These are phyloP conservation scores for Rhodotorula sp. DNA, from an alignment of 1,284 basidiomycete genomes.

Conservation along the genomic window DNA sequence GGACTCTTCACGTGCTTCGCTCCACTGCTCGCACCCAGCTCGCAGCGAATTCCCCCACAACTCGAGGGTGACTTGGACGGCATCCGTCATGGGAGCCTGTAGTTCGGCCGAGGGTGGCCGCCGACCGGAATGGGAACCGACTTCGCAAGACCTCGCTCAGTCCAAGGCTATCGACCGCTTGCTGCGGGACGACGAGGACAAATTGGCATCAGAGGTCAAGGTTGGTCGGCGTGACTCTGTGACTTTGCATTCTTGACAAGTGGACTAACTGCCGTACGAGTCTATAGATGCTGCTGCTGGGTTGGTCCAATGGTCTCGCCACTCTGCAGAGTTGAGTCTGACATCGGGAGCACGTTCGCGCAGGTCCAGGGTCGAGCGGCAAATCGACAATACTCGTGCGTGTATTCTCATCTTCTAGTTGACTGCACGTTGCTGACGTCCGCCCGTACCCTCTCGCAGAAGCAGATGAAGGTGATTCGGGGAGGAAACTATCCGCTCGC, in stretches of 20 bases:
- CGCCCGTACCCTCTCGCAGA: slow-evolving; percentile 10
- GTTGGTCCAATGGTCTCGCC: slow-evolving; percentile 10
- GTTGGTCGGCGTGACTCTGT: slow-evolving; percentile 29
- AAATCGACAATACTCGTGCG: slow-evolving; percentile 39
- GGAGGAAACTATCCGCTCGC: too few relatives aligned
- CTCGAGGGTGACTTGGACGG: too few relatives aligned
- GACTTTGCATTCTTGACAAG: neutral
- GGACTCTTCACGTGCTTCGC: too few relatives aligned
- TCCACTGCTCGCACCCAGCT: too few relatives aligned
- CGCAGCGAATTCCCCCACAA: too few relatives aligned
- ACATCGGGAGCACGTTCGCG: too few relatives aligned
- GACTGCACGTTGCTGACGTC: neutral
- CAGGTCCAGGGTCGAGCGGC: slow-evolving; percentile 33
- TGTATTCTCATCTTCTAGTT: too few relatives aligned
- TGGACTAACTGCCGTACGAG: neutral
- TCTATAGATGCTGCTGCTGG: slow-evolving; percentile 35
- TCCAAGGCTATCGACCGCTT: slow-evolving; percentile 41
- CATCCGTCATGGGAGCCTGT: slow-evolving; percentile 26
- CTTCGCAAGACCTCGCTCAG: slow-evolving; percentile 21
- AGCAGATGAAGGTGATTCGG: slow-evolving; percentile 35
- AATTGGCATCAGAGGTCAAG: slow-evolving; percentile 43
- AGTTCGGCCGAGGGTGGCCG: slow-evolving; percentile 21
- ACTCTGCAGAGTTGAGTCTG: neutral
- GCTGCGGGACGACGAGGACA: slow-evolving; percentile 43
- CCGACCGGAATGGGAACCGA: slow-evolving; percentile 1